These are phyloP conservation scores for Lanmaoa rubissima DNA, from an alignment of 768 basidiomycete species.

Conservation along the genomic window DNA sequence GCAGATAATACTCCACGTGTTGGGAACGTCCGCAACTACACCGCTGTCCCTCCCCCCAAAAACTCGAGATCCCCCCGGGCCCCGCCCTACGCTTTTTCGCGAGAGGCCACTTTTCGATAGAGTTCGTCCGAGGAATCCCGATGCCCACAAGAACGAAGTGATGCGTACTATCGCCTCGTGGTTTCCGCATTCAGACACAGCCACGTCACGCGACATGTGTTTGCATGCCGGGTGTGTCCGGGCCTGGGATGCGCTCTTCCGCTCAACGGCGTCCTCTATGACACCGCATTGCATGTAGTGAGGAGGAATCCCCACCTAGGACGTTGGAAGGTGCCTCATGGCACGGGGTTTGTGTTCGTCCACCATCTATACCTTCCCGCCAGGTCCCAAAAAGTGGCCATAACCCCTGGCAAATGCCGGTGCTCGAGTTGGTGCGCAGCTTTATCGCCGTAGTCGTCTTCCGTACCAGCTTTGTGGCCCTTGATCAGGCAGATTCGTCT, in stretches of 20 bases:
- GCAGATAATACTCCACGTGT: constrained; percentile 7
- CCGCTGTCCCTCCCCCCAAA: neutral
- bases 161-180: constrained; percentile 20
- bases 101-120: neutral
- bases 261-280: neutral
- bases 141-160: neutral
- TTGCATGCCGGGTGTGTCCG: neutral
- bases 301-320: neutral
- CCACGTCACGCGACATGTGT: constrained; percentile 5
- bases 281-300: neutral
- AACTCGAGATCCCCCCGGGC: neutral
- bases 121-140: constrained; percentile 16
- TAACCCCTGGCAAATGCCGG: neutral
- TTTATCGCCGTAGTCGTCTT: neutral
- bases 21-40: neutral
- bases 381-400: neutral
- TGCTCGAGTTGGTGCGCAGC: neutral
- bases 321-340: constrained; percentile 1
- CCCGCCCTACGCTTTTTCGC: neutral
- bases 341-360: neutral
- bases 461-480: neutral
- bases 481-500: neutral
- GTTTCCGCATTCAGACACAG: constrained; percentile 9
- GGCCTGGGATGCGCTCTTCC: neutral
- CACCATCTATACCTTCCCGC: neutral